Evolutionary conservation across 495 filamentous ascomycete genomes (phyloP), one percentile per base, ranked within the genome.

Genomic region (Aspergillus campestris): DNA sequence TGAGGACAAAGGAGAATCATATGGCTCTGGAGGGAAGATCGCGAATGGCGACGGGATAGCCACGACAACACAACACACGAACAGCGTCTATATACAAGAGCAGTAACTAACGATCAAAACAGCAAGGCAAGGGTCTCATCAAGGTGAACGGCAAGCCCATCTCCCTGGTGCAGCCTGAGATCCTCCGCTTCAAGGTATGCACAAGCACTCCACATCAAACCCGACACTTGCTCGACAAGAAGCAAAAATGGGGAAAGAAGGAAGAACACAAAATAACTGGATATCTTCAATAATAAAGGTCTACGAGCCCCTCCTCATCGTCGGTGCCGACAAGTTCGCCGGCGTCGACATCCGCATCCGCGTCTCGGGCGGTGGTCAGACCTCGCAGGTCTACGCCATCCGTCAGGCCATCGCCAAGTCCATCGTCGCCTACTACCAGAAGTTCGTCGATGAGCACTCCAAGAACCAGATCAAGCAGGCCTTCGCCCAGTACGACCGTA

Each of bases 351-450:
- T 98, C 81, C 87, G 92, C 57, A 86, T 97, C 62, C 87, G 89
- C 52, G 92, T 98, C 61, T 78, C 83, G 56, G 92, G 92, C 70
- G 92, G 92, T 83, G 92, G 92, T 75, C 94, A 97, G 80, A 86
- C 87, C 50, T 97, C 92, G 15, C 92, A 97, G 72, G 81, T 98
- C 73, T 98, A 97, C 76, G 92, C 92, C 59, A 88, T 95, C 76
- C 89, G 92, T 59, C 92, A 98, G 79, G 91, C 94, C 54, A 97
- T 98, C 71, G 82, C 90, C 73, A 98, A 98, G 80, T 87, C 84
- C 61, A 87, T 94, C 56, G 87, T 98, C 62, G 90, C 92, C 70
- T 98, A 97, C 85, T 97, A 95, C 85, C 92, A 96, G 81, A 98
- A 98, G 78, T 98, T 83, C 76, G 87, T 98, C 70, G 92, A 98